These are phyloP conservation scores for Neurospora sp. DNA, from an alignment of 495 filamentous ascomycete genomes.

Conservation along the genomic window DNA sequence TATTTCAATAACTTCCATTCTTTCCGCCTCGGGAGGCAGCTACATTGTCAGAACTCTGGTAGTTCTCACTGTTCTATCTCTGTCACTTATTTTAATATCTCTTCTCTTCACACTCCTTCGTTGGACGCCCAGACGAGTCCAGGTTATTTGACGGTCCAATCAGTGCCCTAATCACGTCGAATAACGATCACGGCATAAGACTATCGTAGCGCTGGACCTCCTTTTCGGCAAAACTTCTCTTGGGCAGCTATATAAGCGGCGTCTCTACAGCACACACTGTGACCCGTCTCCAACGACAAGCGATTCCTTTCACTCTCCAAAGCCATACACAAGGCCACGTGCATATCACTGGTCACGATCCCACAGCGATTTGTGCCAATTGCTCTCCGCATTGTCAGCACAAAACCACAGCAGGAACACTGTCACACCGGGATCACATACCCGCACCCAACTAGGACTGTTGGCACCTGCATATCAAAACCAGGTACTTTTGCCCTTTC, in stretches of 20 bases:
- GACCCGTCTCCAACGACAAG: not conserved
- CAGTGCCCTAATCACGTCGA: not conserved
- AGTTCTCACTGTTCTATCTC: constrained; percentile 33
- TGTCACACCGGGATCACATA: not conserved
- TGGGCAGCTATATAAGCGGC: not conserved
- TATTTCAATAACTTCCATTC: constrained; percentile 12
- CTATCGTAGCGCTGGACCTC: not conserved
- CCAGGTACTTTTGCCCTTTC: not conserved
- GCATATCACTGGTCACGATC: not conserved
- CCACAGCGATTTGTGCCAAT: not conserved
- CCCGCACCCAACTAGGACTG: not conserved
- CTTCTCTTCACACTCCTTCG: not conserved
- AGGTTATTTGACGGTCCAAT: not conserved
- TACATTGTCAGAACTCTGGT: constrained; percentile 36
- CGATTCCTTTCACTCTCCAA: not conserved
- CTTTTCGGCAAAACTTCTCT: not conserved
- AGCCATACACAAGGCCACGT: not conserved
- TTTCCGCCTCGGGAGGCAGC: not conserved
- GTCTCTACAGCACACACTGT: not conserved
- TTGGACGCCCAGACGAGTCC: not conserved
- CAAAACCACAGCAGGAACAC: not conserved
- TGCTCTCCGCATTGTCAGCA: not conserved
- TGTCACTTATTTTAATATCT: constrained; percentile 11
- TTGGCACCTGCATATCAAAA: not conserved
- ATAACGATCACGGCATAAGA: not conserved